Evolutionary conservation across 2,329 filamentous ascomycete species (phyloP).

Genomic region (Alternaria sp.): DNA sequence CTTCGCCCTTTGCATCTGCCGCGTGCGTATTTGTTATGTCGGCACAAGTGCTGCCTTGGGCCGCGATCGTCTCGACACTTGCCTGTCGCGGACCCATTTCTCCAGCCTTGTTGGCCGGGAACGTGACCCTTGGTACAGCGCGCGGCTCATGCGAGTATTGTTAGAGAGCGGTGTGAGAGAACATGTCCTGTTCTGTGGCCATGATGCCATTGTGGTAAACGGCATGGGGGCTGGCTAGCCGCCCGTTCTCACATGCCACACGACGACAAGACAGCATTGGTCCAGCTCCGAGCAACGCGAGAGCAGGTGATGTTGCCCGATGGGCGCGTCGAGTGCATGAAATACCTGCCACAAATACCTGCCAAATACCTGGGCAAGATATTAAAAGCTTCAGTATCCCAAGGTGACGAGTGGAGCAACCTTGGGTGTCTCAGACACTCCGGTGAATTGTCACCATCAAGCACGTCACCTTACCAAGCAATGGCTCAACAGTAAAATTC

Average conservation of each 20-base stretch:
- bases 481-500: background rate
- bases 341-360: background rate
- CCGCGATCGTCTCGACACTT: slow-evolving; percentile 13
- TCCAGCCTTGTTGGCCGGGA: slow-evolving; percentile 3
- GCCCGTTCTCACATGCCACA: slow-evolving; percentile 12
- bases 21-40: slow-evolving; percentile 11
- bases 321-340: background rate
- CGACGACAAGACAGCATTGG: background rate
- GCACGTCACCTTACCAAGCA: background rate
- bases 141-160: background rate
- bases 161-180: slow-evolving; percentile 3
- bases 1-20: background rate
- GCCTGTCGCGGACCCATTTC: slow-evolving; percentile 7
- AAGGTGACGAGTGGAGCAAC: background rate
- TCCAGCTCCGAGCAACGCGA: background rate
- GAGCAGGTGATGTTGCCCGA: slow-evolving; percentile 1
- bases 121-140: background rate
- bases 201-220: background rate
- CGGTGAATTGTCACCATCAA: background rate
- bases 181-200: background rate
- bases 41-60: slow-evolving; percentile 19
- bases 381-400: background rate
- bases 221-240: background rate
- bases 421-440: background rate
- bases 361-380: background rate